Conservation (phyloP, 1,284 basidiomycete genomes). For the Ceratobasidium sp. region DNA sequence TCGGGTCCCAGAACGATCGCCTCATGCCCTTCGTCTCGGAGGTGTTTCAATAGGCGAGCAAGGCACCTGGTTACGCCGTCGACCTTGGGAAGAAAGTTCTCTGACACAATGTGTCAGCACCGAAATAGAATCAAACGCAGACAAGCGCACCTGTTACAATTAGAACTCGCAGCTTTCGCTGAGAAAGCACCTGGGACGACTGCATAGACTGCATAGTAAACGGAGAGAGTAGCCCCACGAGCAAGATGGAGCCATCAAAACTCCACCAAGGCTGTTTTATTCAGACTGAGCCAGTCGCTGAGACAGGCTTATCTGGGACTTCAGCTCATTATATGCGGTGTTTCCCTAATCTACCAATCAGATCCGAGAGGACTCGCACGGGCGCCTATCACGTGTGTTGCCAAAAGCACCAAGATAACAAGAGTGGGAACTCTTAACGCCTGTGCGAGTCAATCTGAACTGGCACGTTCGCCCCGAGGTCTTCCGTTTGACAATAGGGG, state of each 20-base stretch:
- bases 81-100: conserved; percentile 49
- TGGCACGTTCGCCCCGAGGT: conserved; percentile 15
- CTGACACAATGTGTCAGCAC: conserved; percentile 39
- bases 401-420: neutral
- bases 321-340: conserved; percentile 16
- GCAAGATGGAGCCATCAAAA: conserved; percentile 3
- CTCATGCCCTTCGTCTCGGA: conserved; percentile 63
- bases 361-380: conserved; percentile 25
- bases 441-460: neutral
- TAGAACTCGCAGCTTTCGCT: conserved; percentile 16
- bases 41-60: conserved; percentile 64
- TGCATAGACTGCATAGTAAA: conserved; percentile 6
- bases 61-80: conserved; percentile 67
- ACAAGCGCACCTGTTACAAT: conserved; percentile 38
- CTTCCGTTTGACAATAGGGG: neutral
- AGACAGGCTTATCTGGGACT: neutral
- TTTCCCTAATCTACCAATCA: conserved; percentile 3
- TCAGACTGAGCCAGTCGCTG: neutral
- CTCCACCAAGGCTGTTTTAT: conserved; percentile 13
- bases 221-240: neutral
- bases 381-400: conserved; percentile 27
- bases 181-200: neutral
- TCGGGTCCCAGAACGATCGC: conserved; percentile 64
- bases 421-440: neutral
- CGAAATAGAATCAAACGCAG: neutral